Conservation (phyloP, 108 stramenopile species). For the Nitzschia putrida region DNA sequence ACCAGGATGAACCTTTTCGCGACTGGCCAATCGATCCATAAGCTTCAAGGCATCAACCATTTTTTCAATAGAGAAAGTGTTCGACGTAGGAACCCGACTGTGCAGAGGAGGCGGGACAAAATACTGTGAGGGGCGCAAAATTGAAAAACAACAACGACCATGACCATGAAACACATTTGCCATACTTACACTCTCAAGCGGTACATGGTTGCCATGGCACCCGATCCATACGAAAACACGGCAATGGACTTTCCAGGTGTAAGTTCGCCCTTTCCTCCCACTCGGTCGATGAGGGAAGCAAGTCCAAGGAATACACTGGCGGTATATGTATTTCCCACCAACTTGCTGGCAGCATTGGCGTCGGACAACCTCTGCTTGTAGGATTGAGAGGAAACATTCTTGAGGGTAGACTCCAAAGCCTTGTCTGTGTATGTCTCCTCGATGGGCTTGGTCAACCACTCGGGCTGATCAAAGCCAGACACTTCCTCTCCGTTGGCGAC, state of each 20-base stretch:
- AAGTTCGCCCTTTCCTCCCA: conserved; percentile 64
- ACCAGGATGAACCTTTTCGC: conserved; percentile 84
- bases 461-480: conserved; percentile 18
- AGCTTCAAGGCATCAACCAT: conserved; percentile 79
- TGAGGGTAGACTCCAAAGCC: conserved; percentile 58
- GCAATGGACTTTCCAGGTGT: conserved; percentile 69
- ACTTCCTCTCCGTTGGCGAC: conserved; percentile 43
- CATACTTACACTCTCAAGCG: conserved; percentile 70
- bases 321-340: conserved; percentile 97
- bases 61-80: conserved; percentile 73
- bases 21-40: conserved; percentile 64
- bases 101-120: not conserved
- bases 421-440: conserved; percentile 88
- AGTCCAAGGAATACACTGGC: conserved; percentile 93
- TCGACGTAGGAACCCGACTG: conserved; percentile 32
- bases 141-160: not conserved
- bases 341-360: conserved; percentile 72
- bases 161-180: not conserved
- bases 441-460: conserved; percentile 69
- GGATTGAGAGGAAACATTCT: conserved; percentile 55
- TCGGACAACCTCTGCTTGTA: conserved; percentile 57
- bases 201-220: conserved; percentile 94
- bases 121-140: too few relatives aligned
- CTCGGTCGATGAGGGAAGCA: conserved; percentile 80
- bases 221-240: conserved; percentile 87